Percentiles rank a stretch among this genome's conserved stretches.
Evolutionary conservation across 768 basidiomycete genomes (phyloP).

Genomic region (Lactarius indigo): DNA sequence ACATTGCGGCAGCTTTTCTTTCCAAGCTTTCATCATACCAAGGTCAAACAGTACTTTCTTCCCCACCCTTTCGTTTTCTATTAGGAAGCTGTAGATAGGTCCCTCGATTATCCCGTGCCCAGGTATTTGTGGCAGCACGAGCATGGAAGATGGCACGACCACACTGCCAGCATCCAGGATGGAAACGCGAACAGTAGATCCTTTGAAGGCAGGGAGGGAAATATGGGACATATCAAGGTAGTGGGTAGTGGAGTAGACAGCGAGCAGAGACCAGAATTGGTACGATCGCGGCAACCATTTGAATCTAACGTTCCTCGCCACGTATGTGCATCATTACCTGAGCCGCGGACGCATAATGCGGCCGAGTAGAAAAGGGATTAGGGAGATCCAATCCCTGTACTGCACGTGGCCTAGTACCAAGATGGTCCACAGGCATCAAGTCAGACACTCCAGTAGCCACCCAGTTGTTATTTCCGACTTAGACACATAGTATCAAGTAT

Average conservation of each 20-base stretch:
- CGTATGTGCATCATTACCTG: no score
- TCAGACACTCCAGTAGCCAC: no score
- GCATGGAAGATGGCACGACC: background rate
- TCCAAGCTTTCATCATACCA: background rate
- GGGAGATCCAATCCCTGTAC: no score
- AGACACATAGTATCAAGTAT: no score
- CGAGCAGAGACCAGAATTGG: background rate
- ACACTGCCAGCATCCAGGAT: background rate
- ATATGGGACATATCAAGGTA: background rate
- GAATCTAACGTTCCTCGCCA: no score
- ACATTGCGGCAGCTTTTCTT: background rate
- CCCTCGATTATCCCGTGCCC: background rate
- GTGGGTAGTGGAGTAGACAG: background rate
- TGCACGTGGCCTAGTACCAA: no score
- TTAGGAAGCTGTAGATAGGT: conserved; percentile 1
- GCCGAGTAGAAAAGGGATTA: no score
- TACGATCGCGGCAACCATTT: no score
- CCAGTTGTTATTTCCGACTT: no score
- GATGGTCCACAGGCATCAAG: no score
- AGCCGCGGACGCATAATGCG: no score
- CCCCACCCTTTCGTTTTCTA: background rate
- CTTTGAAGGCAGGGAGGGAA: background rate
- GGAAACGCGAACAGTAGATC: conserved; percentile 1
- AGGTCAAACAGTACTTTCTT: background rate
- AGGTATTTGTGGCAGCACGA: background rate